Percentiles rank a stretch among this genome's conserved stretches.
Conservation (phyloP, 2,329 filamentous ascomycete genomes). For the Coccinonectria pachysandricola region DNA sequence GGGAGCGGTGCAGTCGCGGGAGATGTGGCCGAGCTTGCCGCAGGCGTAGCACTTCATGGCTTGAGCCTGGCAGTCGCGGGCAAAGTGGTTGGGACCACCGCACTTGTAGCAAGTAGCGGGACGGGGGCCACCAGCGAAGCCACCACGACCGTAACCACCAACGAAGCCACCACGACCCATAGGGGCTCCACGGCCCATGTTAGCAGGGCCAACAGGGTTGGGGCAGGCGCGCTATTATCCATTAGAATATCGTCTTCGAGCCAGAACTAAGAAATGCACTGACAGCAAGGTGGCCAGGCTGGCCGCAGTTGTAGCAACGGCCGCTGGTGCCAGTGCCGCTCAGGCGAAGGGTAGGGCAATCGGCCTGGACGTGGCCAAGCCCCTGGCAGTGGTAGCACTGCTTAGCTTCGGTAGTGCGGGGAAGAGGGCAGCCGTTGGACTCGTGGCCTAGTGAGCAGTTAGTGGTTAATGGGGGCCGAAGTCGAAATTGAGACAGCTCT, state of each 20-base stretch:
- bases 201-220: conserved; percentile 51
- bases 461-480: conserved; percentile 1
- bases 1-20: conserved; percentile 85
- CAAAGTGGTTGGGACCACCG: conserved; percentile 91
- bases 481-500: not conserved
- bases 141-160: conserved; percentile 57
- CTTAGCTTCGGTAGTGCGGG: conserved; percentile 95
- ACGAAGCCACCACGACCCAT: conserved; percentile 62
- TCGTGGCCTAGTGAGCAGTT: conserved; percentile 56
- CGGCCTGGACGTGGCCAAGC: conserved; percentile 93
- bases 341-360: conserved; percentile 92
- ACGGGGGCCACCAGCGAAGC: conserved; percentile 59
- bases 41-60: conserved; percentile 98
- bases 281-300: conserved; percentile 85
- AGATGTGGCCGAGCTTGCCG: conserved; percentile 91
- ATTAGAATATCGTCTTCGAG: too few relatives aligned
- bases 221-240: conserved; percentile 78
- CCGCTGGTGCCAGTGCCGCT: conserved; percentile 73
- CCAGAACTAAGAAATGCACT: too few relatives aligned
- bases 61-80: conserved; percentile 94
- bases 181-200: conserved; percentile 57
- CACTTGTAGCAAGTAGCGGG: conserved; percentile 66
- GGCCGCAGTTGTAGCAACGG: conserved; percentile 94
- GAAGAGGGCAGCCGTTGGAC: conserved; percentile 93
- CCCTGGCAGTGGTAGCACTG: conserved; percentile 99